A percentile compares a stretch with the other conserved stretches of the same genome.
These are phyloP conservation scores for Dioscorea alata DNA, from an alignment of 106 monocot genomes.

Conservation along the genomic window DNA sequence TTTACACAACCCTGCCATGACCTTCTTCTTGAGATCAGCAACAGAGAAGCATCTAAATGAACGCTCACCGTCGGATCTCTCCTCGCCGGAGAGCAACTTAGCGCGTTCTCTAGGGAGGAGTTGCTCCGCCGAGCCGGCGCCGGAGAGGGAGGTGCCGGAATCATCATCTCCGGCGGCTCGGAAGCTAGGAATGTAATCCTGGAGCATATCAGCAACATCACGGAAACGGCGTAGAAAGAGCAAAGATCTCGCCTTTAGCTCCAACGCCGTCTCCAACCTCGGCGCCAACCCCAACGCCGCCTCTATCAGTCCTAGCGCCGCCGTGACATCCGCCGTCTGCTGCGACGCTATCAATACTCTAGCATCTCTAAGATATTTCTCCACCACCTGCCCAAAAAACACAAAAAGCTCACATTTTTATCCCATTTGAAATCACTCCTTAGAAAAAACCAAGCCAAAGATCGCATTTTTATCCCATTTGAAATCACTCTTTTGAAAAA, in stretches of 20 bases:
- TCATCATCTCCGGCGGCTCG: constrained; percentile 22
- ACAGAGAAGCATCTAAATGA: constrained; percentile 67
- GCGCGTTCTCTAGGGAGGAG: constrained; percentile 13
- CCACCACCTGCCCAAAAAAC: constrained; percentile 34
- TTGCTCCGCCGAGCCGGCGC: constrained; percentile 10
- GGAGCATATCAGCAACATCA: constrained; percentile 86
- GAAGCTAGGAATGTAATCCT: constrained; percentile 88
- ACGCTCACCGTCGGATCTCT: constrained; percentile 4
- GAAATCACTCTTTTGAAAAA: not conserved
- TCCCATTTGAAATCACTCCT: not conserved
- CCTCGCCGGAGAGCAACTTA: constrained; percentile 31
- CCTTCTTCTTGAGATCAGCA: constrained; percentile 56
- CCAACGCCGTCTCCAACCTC: constrained; percentile 50
- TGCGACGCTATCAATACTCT: constrained; percentile 50
- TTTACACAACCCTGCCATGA: constrained; percentile 50
- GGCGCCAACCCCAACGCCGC: constrained; percentile 25
- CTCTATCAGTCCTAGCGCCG: constrained; percentile 39
- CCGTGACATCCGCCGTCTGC: constrained; percentile 23
- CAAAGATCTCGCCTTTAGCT: constrained; percentile 63
- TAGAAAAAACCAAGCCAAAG: not conserved
- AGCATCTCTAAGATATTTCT: constrained; percentile 57
- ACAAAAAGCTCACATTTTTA: not conserved
- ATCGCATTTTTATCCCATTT: not conserved
- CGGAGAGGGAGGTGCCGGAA: constrained; percentile 35
- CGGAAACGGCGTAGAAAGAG: constrained; percentile 62